Evolutionary conservation across 2,329 filamentous ascomycete species (phyloP), one percentile per base, ranked within the genome.

Genomic region (Ascochyta viciae-villosae): DNA sequence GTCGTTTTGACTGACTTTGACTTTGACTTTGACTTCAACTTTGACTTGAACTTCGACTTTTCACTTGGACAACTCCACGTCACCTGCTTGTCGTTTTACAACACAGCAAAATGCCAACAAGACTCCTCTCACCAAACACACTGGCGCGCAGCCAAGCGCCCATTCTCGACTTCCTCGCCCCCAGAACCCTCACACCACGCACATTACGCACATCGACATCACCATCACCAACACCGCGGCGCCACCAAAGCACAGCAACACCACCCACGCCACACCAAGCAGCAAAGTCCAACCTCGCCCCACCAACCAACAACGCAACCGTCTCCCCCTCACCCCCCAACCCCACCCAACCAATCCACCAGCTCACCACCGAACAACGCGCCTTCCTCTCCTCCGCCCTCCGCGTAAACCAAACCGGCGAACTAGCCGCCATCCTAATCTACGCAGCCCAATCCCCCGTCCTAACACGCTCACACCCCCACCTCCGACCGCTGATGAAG

Each of bases 381-480:
- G 57, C 61, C 50, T 78, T 76, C 61, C 75, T 78, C 53, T 74
- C 76, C 54, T 71, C 72, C 33, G 76, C 76, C 10, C 87, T 98
- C 27, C 92, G 95, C 60, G 95, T 99, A 54, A 98, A 99, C 77
- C 95, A 99, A 79, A 92, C 95, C 23, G 95, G 95, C 72, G 95
- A 99, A 78, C 86, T 99, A n/a, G 95, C 95, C 50, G 95, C 95
- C 27, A 94, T 91, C 24, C 86, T 96, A 52, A 99, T 99, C 76
- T 99, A 98, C 80, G 87, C 87, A 1, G 88, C 91, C 2, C 95
- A 99, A 76, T 94, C 87, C 0, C 92, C 93, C 0, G 85, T 88
- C n/a, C 80, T 98, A 48, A 82, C 92, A 53, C 85, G 86, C 63
- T 85, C 89, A 4, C 89, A 97, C 74, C 94, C 95, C 1, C 90